Percentiles rank a stretch among this genome's conserved stretches.
Evolutionary conservation across 2,329 filamentous ascomycete species (phyloP).

Genomic region (Gremmenia infestans): DNA sequence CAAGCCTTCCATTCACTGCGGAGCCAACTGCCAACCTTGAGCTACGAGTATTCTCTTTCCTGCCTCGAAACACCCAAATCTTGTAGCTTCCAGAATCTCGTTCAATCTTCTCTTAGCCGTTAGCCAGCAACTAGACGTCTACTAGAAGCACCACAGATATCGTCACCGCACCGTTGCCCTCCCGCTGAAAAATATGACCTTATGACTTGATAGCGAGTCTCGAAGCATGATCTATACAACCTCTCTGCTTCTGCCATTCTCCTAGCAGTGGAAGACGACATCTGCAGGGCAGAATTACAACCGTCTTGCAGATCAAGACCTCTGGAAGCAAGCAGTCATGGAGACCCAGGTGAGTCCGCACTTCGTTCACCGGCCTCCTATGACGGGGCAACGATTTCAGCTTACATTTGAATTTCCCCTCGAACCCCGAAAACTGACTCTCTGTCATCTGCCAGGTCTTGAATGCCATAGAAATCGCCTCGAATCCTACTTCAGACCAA

Average conservation of each 20-base stretch:
- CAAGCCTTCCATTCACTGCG: too few relatives aligned
- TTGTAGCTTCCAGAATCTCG: not conserved
- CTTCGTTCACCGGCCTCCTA: not conserved
- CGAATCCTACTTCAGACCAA: slow-evolving; percentile 71
- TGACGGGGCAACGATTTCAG: slow-evolving; percentile 7
- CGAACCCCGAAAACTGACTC: slow-evolving; percentile 7
- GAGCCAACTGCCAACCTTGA: too few relatives aligned
- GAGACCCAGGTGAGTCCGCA: slow-evolving; percentile 28
- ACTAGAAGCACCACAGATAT: not conserved
- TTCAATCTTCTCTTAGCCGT: not conserved
- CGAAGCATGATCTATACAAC: slow-evolving; percentile 27
- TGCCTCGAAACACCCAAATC: not conserved
- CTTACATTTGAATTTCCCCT: too few relatives aligned
- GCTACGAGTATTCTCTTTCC: too few relatives aligned
- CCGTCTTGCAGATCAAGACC: slow-evolving; percentile 6
- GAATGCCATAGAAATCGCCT: slow-evolving; percentile 93
- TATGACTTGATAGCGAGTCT: slow-evolving; percentile 27
- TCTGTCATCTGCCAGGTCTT: slow-evolving; percentile 63
- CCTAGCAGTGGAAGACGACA: slow-evolving; percentile 19
- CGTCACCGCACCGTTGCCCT: not conserved
- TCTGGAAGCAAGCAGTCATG: slow-evolving; percentile 22
- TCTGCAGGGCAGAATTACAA: not conserved
- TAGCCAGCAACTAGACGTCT: not conserved
- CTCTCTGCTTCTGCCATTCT: slow-evolving; percentile 16
- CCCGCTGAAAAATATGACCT: slow-evolving; percentile 6